Percentiles rank a stretch among this genome's conserved stretches.
Conservation (phyloP, 805 yeast species). For the Isabelozyma gotoi region DNA sequence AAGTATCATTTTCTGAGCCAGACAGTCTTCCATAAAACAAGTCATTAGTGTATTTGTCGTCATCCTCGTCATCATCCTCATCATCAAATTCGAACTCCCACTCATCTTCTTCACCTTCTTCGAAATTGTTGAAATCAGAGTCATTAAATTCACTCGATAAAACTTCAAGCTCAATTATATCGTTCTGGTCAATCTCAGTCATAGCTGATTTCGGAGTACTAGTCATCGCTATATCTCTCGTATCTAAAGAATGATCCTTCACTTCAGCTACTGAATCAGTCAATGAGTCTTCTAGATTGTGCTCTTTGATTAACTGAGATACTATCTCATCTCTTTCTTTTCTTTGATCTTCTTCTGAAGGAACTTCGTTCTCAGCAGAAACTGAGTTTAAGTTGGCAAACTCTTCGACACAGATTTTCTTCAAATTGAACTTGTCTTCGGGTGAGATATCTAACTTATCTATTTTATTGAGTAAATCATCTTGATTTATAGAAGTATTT, state of each 20-base stretch:
- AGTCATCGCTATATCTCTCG: conserved; percentile 3
- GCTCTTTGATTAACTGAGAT: conserved; percentile 14
- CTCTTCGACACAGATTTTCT: conserved; percentile 21
- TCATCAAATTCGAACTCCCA: conserved; percentile 35
- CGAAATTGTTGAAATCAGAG: conserved; percentile 20
- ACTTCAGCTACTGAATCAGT: too few relatives aligned
- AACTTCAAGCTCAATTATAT: conserved; percentile 52
- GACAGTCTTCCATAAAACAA: conserved; percentile 19
- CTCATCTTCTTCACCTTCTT: conserved; percentile 27
- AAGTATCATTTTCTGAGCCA: conserved; percentile 5
- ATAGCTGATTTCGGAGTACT: conserved; percentile 8
- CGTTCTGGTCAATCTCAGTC: conserved; percentile 41
- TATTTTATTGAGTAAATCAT: conserved; percentile 21
- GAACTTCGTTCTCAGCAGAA: conserved; percentile 1
- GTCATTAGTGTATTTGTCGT: conserved; percentile 28
- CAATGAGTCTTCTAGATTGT: conserved; percentile 4
- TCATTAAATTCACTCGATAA: conserved; percentile 49
- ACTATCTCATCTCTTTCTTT: conserved; percentile 14
- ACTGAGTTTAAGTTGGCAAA: conserved; percentile 10
- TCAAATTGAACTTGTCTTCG: conserved; percentile 28
- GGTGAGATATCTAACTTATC: conserved; percentile 23
- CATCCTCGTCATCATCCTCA: conserved; percentile 37
- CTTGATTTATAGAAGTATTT: conserved; percentile 10
- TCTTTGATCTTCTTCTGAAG: conserved; percentile 2
- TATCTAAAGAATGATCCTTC: background rate